These are phyloP conservation scores for Alternaria novae-zelandiae DNA, from an alignment of 2,329 filamentous ascomycete species.

Conservation along the genomic window DNA sequence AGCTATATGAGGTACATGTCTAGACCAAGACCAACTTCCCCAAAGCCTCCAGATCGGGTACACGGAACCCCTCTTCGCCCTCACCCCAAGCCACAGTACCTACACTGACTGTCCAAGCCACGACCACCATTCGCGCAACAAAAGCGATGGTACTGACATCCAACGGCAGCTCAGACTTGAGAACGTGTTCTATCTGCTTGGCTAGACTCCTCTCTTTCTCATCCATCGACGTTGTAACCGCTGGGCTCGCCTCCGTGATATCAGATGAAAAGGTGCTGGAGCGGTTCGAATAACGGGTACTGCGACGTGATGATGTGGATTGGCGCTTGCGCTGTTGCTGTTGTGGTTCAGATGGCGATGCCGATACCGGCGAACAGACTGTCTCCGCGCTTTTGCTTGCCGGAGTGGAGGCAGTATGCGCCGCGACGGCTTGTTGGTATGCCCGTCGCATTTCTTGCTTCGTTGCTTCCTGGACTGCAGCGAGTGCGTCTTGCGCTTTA, in stretches of 20 bases:
- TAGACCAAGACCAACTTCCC: conserved; percentile 18
- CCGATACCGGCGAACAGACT: neutral
- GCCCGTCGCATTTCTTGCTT: conserved; percentile 26
- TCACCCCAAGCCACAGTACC: conserved; percentile 32
- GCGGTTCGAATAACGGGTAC: conserved; percentile 10
- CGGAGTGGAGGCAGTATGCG: neutral
- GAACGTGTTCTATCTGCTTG: conserved; percentile 28
- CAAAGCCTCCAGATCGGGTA: conserved; percentile 11
- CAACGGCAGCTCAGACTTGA: conserved; percentile 37
- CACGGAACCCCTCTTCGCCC: conserved; percentile 22
- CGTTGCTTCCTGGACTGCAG: conserved; percentile 28
- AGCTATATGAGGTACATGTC: no score
- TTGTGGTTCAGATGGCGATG: neutral
- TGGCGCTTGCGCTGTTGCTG: conserved; percentile 5
- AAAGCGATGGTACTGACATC: conserved; percentile 28
- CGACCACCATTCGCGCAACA: conserved; percentile 38
- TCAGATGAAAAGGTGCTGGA: neutral
- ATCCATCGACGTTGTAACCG: neutral
- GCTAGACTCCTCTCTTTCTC: conserved; percentile 23
- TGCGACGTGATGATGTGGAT: neutral
- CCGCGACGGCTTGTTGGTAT: conserved; percentile 29
- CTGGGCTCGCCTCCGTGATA: neutral
- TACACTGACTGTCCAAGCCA: conserved; percentile 43
- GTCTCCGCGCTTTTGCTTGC: neutral
- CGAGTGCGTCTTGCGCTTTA: conserved; percentile 25